Percentiles rank a stretch among this genome's conserved stretches.
Evolutionary conservation across 192 early-diverging fungal species (phyloP).

Genomic region (Linnemannia hyalina): DNA sequence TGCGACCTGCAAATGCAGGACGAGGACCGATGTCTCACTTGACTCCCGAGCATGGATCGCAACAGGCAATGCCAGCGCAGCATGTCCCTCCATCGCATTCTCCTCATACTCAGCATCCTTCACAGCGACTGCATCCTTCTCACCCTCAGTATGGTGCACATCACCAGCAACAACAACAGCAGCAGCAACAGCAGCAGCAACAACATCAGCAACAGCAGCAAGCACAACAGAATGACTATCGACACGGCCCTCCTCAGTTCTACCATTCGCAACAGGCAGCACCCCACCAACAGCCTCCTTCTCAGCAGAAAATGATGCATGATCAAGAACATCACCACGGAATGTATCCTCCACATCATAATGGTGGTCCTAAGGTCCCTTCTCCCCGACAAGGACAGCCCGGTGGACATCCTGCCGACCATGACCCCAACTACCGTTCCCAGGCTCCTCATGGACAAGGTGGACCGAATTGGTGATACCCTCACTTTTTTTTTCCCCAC

Average conservation of each 20-base stretch:
- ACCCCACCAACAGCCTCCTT: constrained; percentile 14
- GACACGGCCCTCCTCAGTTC: constrained; percentile 8
- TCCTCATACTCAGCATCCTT: not conserved
- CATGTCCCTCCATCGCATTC: not conserved
- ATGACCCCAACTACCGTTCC: constrained; percentile 41
- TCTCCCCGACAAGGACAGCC: constrained; percentile 39
- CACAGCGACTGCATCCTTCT: constrained; percentile 5
- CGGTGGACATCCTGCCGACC: constrained; percentile 30
- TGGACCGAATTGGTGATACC: constrained; percentile 22
- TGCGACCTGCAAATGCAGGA: constrained; percentile 11
- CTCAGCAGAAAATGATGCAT: constrained; percentile 28
- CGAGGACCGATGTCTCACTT: constrained; percentile 30
- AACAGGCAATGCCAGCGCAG: constrained; percentile 8
- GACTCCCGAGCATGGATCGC: constrained; percentile 15
- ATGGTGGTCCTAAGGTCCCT: constrained; percentile 9
- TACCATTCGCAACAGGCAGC: constrained; percentile 14
- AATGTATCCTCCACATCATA: constrained; percentile 13
- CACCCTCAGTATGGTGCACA: constrained; percentile 4
- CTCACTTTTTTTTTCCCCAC: not conserved
- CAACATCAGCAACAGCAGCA: constrained; percentile 30
- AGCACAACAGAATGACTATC: constrained; percentile 23
- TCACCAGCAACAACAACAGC: constrained; percentile 23
- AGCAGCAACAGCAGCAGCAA: constrained; percentile 17
- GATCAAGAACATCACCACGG: constrained; percentile 28
- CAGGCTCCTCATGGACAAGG: constrained; percentile 27